Base-by-base conservation (phyloP, 305 asterid species). In the Solanum aculeatissimum region DNA sequence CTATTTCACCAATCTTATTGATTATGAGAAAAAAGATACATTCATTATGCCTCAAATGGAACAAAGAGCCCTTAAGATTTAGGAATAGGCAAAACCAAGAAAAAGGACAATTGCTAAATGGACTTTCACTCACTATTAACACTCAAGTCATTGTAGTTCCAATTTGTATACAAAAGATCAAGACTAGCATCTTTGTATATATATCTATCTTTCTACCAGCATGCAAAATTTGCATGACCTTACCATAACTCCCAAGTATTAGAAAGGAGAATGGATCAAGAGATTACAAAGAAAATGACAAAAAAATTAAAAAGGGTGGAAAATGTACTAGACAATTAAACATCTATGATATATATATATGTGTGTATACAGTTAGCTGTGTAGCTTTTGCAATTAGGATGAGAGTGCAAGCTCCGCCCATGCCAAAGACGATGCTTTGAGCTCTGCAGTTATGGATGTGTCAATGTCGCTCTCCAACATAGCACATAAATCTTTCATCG, bases 321-420 rank as follows among this genome's bases (percentile, higher is more conserved):
- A 71, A 57, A 60, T 29, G 75, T 55, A 18, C 80, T 25, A 54
- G 75, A 32, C 53, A 72, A 85, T 5, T 88, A 86, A 80, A 57
- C 82, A 57, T 70, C 81, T 79, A 83, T 78, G 49, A 19, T 32
- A 53, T 78, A 29, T 77, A 88, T 89, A 88, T 88, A 75, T 90
- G 84, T 90, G 88, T 87, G 83, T 91, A 87, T 90, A 87, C 82
- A 55, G 94, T 92, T 85, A 88, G 91, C 19, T 70, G 78, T 83
- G 70, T 74, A 87, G 90, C 23, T 70, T 81, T 83, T 62, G 68
- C 47, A 5, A 78, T 88, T 86, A 94, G 4, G 93, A 89, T 13
- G 95, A 91, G 53, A 96, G 97, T 0, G 94, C 93, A 38, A 96
- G 97, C 87, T 96, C 99, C 2, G 99, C 98, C 98, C 99, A 94